Percentiles rank a stretch among this genome's conserved stretches.
Evolutionary conservation across 179 eudicot species (phyloP).

Genomic region (Actinidia arguta): DNA sequence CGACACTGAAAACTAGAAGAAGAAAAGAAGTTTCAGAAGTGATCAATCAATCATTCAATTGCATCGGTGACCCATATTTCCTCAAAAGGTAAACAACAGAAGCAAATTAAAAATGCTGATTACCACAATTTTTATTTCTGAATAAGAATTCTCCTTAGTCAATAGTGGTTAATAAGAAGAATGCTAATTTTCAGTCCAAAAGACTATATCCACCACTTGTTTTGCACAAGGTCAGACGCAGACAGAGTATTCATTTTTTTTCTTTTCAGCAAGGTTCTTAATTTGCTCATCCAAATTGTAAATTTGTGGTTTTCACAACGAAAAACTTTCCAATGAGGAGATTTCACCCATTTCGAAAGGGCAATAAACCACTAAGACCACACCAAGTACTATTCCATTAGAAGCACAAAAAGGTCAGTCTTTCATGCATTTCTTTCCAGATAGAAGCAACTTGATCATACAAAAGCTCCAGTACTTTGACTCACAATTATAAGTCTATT

Average conservation of each 20-base stretch:
- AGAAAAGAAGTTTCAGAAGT: background rate
- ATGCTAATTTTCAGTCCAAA: background rate
- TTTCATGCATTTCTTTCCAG: background rate
- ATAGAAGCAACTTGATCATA: background rate
- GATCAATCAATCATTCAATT: background rate
- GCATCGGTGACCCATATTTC: background rate
- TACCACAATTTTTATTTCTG: background rate
- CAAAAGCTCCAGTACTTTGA: background rate
- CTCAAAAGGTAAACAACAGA: background rate
- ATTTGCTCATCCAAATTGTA: background rate
- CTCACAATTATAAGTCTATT: no score
- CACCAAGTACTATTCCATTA: background rate
- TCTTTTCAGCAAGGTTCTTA: no score
- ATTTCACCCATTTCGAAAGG: background rate
- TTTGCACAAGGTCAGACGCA: background rate
- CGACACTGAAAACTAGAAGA: background rate
- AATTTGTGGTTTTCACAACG: background rate
- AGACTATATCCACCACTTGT: no score
- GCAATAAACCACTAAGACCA: background rate
- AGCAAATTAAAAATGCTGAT: background rate
- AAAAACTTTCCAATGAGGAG: no score
- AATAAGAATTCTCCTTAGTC: background rate
- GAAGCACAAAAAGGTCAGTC: background rate
- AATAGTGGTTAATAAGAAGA: background rate
- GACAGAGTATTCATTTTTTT: background rate